These are phyloP conservation scores for Petunia secreta DNA, from an alignment of 257 asterid genomes.

Conservation along the genomic window DNA sequence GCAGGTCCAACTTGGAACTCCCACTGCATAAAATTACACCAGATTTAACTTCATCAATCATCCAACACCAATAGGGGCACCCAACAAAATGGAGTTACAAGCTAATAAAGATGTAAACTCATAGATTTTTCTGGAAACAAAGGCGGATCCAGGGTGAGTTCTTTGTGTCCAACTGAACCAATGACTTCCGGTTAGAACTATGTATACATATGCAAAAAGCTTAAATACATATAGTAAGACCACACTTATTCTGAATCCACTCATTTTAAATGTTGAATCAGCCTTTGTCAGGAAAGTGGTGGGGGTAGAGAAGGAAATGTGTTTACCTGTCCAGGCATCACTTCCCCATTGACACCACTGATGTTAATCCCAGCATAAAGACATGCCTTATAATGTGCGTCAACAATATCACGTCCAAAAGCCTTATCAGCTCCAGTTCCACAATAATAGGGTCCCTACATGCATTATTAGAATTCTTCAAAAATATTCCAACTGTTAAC, in stretches of 20 bases:
- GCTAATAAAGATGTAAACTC: too few relatives aligned
- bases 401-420: slow-evolving; percentile 83
- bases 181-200: neutral
- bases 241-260: neutral
- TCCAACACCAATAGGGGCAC: too few relatives aligned
- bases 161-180: too few relatives aligned
- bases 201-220: neutral
- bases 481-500: neutral
- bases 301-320: neutral
- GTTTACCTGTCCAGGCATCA: slow-evolving; percentile 91
- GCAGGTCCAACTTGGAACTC: slow-evolving; percentile 97
- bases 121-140: too few relatives aligned
- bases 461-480: neutral
- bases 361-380: slow-evolving; percentile 83
- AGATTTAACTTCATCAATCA: neutral
- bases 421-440: slow-evolving; percentile 91
- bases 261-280: neutral
- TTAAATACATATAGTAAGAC: neutral
- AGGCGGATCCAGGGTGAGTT: neutral
- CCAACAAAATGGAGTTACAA: too few relatives aligned
- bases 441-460: slow-evolving; percentile 87
- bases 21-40: slow-evolving; percentile 52
- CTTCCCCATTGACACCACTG: slow-evolving; percentile 91
- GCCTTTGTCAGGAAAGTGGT: neutral
- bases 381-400: slow-evolving; percentile 86